Evolutionary conservation across 352 stramenopile genomes (phyloP), one percentile per base, ranked within the genome.

Genomic region (Pythium phragmiticola): DNA sequence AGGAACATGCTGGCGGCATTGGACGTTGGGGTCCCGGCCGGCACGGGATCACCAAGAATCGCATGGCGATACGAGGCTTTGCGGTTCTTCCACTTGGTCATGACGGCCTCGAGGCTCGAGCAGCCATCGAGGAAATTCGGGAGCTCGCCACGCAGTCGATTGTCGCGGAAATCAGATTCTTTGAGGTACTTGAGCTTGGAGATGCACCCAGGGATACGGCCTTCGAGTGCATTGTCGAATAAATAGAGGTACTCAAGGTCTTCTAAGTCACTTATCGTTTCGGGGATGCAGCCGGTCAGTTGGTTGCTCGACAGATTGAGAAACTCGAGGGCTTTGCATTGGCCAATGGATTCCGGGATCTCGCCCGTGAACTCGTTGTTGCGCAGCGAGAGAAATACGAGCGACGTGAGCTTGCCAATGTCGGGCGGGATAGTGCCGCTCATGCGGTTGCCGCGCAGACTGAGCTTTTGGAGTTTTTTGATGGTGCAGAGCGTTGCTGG

Each of bases 261-360:
- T 67, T 90, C 76, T 1, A 94, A 70, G 36, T 92, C 74, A n/a
- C 80, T 78, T 52, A 95, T 66, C 7, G 72, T 69, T 47, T 88
- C 76, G 0, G 87, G 87, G 51, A 95, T 94, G 30, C 36, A 54
- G 34, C 87, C 87, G 7, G 73, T 84, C 6, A 95, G 66, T 19
- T 89, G 72, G 63, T 95, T 95, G 71, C 78, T 93, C 19, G 83
- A 93, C 16, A 95, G 37, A 51, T 95, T 94, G 30, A 95, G 80
- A 65, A 94, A 95, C 65, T 93, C 84, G 36, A 95, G 76, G 23
- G 76, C 70, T 57, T 87, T 88, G 68, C 87, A 95, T 17, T 72
- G 60, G 28, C 84, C 81, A 39, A 95, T 75, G 9, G 81, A 89
- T 21, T 74, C 59, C 3, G 87, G 87, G 42, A 95, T 94, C 26